phyloP scores from a whole-genome alignment of 768 basidiomycete genomes.

The Amanita subjunquillea region DNA sequence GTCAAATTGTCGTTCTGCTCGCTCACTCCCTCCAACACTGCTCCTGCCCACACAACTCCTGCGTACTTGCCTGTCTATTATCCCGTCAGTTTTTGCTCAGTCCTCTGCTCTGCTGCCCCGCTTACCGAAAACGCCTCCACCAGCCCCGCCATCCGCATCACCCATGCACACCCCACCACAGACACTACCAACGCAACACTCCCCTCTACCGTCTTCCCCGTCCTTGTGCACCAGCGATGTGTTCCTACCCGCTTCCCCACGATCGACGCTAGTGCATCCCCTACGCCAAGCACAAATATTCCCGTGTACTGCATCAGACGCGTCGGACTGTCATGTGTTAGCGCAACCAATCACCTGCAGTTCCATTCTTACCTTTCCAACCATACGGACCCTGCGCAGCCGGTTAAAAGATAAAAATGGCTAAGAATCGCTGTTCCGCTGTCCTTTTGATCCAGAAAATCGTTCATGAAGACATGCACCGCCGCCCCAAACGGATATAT shows the following conservation, averaged over 20 bases:
- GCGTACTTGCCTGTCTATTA: constrained; percentile 51
- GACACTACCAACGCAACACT: constrained; percentile 73
- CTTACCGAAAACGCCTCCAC: constrained; percentile 54
- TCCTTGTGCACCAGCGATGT: constrained; percentile 75
- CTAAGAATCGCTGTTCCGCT: constrained; percentile 92
- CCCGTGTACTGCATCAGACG: constrained; percentile 63
- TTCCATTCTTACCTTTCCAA: constrained; percentile 67
- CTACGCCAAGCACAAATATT: constrained; percentile 80
- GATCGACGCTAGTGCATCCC: constrained; percentile 91
- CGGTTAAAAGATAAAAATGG: constrained; percentile 94
- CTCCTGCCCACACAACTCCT: constrained; percentile 39
- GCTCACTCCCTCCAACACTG: constrained; percentile 81
- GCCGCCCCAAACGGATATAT: constrained; percentile 91
- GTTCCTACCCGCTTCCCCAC: constrained; percentile 79
- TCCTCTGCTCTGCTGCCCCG: no score
- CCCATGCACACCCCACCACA: constrained; percentile 57
- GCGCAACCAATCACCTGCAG: not conserved
- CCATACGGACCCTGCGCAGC: constrained; percentile 92
- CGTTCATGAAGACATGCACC: constrained; percentile 94
- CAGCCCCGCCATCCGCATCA: constrained; percentile 60
- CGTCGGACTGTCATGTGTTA: constrained; percentile 23
- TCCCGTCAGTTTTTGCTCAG: no score
- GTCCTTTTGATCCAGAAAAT: constrained; percentile 94
- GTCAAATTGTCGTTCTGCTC: constrained; percentile 98
- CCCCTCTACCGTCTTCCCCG: constrained; percentile 87